A percentile compares a stretch with the other conserved stretches of the same genome.
Conservation (phyloP, 305 asterid genomes). For the Fraxinus ornus region DNA sequence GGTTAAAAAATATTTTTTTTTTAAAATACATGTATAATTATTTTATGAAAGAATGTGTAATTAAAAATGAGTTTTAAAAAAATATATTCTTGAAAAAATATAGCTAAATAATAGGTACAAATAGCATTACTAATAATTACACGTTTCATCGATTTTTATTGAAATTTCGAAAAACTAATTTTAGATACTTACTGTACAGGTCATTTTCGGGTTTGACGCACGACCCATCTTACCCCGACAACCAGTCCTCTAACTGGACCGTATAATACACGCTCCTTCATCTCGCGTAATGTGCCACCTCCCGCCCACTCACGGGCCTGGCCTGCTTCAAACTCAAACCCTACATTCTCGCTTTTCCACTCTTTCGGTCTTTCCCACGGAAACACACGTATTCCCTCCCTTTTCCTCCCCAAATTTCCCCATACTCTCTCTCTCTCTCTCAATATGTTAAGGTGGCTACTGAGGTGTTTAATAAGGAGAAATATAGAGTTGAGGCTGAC, state of each 20-base stretch:
- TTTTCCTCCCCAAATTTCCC: slow-evolving; percentile 2
- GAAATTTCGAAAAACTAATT: too few relatives aligned
- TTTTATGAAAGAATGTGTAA: too few relatives aligned
- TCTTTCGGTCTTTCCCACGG: not conserved
- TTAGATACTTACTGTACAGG: not conserved
- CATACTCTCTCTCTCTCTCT: not conserved
- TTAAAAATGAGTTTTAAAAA: too few relatives aligned
- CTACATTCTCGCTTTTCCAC: not conserved
- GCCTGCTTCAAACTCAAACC: not conserved
- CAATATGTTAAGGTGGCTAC: too few relatives aligned
- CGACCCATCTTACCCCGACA: not conserved
- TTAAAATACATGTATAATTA: too few relatives aligned
- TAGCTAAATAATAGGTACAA: too few relatives aligned
- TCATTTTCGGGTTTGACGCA: not conserved
- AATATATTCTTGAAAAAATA: too few relatives aligned
- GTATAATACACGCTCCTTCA: not conserved
- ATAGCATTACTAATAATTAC: too few relatives aligned
- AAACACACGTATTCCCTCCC: slow-evolving; percentile 15
- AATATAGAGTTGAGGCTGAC: too few relatives aligned
- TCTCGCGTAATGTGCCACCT: not conserved
- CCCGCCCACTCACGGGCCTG: not conserved
- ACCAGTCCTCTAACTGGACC: not conserved
- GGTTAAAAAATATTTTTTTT: too few relatives aligned
- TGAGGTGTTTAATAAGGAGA: too few relatives aligned
- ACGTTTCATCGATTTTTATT: too few relatives aligned